These are phyloP conservation scores for Myxozyma neotropica DNA, from an alignment of 805 yeast species.

Conservation along the genomic window DNA sequence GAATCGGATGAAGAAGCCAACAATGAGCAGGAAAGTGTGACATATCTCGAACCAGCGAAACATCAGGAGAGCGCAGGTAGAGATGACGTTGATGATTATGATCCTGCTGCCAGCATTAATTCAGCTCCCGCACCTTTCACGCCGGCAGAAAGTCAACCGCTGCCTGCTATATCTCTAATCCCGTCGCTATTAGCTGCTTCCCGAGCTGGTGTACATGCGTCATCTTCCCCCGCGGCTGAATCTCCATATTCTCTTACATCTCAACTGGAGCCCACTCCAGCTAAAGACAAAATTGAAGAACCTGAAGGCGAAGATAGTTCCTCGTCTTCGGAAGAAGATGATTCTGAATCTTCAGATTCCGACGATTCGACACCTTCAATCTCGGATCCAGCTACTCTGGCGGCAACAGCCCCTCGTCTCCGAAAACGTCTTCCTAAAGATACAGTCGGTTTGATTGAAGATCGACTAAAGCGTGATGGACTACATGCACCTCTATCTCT, in stretches of 20 bases:
- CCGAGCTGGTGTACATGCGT: neutral
- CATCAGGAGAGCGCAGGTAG: neutral
- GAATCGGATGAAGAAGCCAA: neutral
- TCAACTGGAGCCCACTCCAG: neutral
- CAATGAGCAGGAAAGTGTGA: neutral
- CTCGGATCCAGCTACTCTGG: slow-evolving; percentile 13
- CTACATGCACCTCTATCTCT: slow-evolving; percentile 12
- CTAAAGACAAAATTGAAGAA: neutral
- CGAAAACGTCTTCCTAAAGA: slow-evolving; percentile 48
- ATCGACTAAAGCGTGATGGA: slow-evolving; percentile 35
- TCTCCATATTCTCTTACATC: slow-evolving; percentile 1
- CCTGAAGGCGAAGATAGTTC: neutral
- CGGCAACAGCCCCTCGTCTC: slow-evolving; percentile 13
- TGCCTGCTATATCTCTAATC: slow-evolving; percentile 2
- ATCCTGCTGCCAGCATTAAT: neutral
- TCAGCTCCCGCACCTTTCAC: neutral
- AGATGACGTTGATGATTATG: neutral
- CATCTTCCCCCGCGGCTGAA: neutral
- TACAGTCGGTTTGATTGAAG: slow-evolving; percentile 61
- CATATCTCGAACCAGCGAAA: neutral
- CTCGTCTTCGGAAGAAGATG: slow-evolving; percentile 11
- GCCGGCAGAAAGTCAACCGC: neutral
- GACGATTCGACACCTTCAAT: slow-evolving; percentile 15
- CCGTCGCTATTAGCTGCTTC: slow-evolving; percentile 8
- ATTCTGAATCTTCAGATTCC: slow-evolving; percentile 2